phyloP scores from a whole-genome alignment of 176 grass and related monocot species.

The Guadua angustifolia region DNA sequence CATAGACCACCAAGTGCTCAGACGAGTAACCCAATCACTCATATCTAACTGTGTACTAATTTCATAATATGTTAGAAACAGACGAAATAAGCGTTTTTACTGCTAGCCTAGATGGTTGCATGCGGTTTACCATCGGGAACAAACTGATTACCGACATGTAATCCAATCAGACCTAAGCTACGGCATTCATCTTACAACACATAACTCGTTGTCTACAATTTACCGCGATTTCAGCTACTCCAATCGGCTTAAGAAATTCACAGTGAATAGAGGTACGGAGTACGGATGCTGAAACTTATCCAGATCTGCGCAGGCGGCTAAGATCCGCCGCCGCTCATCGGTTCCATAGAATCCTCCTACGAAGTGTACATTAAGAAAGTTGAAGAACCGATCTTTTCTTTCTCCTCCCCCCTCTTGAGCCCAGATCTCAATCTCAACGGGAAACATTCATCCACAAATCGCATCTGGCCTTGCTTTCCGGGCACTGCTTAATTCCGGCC shows the following conservation, averaged over 20 bases:
- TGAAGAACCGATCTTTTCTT: not conserved
- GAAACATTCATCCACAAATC: not conserved
- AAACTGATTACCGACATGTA: not conserved
- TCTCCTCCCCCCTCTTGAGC: not conserved
- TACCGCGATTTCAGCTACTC: not conserved
- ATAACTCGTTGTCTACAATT: not conserved
- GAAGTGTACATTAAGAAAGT: not conserved
- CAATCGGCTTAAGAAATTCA: not conserved
- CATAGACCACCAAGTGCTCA: not conserved
- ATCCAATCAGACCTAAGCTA: constrained; percentile 22
- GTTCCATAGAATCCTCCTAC: not conserved
- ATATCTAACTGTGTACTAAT: not conserved
- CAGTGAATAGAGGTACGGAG: not conserved
- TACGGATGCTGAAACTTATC: not conserved
- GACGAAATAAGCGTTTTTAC: not conserved
- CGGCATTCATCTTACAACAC: not conserved
- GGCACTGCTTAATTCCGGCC: not conserved
- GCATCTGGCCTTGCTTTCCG: not conserved
- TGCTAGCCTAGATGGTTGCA: not conserved
- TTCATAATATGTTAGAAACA: not conserved
- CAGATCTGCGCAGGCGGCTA: not conserved
- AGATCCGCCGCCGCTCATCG: not conserved
- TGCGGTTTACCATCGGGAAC: not conserved
- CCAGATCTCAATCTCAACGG: constrained; percentile 19
- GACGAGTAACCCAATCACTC: not conserved